phyloP scores from a whole-genome alignment of 2,329 filamentous ascomycete genomes.

The Ilyonectria robusta region DNA sequence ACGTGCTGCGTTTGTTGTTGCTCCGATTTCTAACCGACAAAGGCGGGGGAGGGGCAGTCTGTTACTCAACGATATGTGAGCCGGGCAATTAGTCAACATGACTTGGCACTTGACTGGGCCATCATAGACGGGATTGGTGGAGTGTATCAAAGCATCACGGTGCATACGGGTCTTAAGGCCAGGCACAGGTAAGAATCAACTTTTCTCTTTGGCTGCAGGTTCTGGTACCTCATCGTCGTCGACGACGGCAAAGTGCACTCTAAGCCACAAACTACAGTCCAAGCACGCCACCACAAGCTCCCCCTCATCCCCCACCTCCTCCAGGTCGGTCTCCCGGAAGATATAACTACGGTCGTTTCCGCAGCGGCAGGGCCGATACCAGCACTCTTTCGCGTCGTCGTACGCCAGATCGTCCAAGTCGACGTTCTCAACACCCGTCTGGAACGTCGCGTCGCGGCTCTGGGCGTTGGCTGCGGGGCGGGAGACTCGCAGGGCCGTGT shows the following conservation, averaged over 20 bases:
- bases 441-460: slow-evolving; percentile 54
- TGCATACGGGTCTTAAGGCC: neutral
- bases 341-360: slow-evolving; percentile 74
- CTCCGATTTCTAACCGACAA: neutral
- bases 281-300: slow-evolving; percentile 75
- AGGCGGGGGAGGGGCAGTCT: slow-evolving; percentile 18
- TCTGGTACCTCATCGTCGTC: slow-evolving; percentile 42
- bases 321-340: slow-evolving; percentile 71
- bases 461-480: slow-evolving; percentile 37
- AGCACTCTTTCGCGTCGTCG: slow-evolving; percentile 63
- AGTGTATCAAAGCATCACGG: neutral
- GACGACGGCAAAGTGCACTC: slow-evolving; percentile 73
- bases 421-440: slow-evolving; percentile 73
- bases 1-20: slow-evolving; percentile 3
- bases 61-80: neutral
- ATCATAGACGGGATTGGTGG: neutral
- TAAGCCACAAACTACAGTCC: slow-evolving; percentile 77
- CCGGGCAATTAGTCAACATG: neutral
- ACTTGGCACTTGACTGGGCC: neutral
- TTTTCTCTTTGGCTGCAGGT: slow-evolving; percentile 36
- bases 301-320: slow-evolving; percentile 70
- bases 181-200: slow-evolving; percentile 34
- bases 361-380: slow-evolving; percentile 74
- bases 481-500: slow-evolving; percentile 61
- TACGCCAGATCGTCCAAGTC: slow-evolving; percentile 76